Conservation (phyloP, 345 rosid species). For the Pseudoturritis turrita region DNA sequence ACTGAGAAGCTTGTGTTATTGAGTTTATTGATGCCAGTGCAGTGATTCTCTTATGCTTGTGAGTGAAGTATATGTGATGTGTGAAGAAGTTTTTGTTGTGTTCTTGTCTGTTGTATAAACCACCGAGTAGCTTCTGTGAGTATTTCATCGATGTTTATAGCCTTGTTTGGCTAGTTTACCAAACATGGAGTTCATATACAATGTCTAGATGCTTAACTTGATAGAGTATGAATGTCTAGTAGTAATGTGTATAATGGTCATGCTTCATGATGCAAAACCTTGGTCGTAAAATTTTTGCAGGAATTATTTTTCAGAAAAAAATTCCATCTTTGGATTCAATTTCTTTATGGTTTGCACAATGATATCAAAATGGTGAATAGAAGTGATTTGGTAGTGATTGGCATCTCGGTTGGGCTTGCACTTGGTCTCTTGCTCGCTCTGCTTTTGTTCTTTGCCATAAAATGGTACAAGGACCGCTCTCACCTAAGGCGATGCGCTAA, state of each 20-base stretch:
- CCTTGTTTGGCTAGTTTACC: neutral
- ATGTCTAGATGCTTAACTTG: neutral
- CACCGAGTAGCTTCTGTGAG: neutral
- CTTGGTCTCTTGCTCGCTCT: slow-evolving; percentile 76
- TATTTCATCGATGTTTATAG: neutral
- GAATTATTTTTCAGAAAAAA: neutral
- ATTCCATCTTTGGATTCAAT: neutral
- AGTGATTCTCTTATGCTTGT: neutral
- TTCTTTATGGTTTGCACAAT: slow-evolving; percentile 41
- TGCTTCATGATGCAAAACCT: slow-evolving; percentile 11
- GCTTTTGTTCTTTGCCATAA: slow-evolving; percentile 46
- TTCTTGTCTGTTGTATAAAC: neutral
- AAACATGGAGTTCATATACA: neutral
- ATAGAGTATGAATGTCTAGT: neutral
- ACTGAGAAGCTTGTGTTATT: neutral
- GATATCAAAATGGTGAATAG: slow-evolving; percentile 53
- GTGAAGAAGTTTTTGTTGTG: neutral
- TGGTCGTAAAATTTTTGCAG: neutral
- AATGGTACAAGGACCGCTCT: slow-evolving; percentile 64
- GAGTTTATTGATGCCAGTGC: neutral
- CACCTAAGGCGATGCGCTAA: slow-evolving; percentile 42
- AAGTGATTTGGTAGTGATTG: slow-evolving; percentile 53
- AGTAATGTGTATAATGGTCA: neutral
- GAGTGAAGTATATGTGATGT: neutral
- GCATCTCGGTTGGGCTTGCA: slow-evolving; percentile 70